These are phyloP conservation scores for Oidiodendron maius DNA, from an alignment of 495 filamentous ascomycete species.

Conservation along the genomic window DNA sequence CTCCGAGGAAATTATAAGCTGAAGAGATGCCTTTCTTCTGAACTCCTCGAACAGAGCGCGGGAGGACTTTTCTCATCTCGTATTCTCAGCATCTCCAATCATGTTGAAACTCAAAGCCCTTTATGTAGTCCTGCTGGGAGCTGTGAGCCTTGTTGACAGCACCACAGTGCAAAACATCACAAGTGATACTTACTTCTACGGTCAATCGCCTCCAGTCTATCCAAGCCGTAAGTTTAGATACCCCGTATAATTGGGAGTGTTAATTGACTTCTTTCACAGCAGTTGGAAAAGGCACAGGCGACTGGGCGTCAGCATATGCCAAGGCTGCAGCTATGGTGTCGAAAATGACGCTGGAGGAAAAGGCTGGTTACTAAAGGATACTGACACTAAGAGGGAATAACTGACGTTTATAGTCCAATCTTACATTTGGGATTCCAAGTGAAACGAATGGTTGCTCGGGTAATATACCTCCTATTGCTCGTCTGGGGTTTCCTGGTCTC, in stretches of 20 bases:
- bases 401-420: background rate
- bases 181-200: slow-evolving; percentile 43
- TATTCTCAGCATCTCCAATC: no score
- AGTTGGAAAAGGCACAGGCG: slow-evolving; percentile 15
- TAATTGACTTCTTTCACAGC: background rate
- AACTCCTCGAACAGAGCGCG: no score
- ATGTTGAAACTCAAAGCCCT: no score
- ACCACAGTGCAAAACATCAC: slow-evolving; percentile 22
- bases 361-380: slow-evolving; percentile 41
- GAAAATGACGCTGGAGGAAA: slow-evolving; percentile 51
- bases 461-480: slow-evolving; percentile 28
- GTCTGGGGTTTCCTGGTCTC: slow-evolving; percentile 52
- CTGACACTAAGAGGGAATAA: background rate
- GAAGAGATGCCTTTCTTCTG: no score
- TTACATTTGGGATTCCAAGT: background rate
- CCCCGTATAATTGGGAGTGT: background rate
- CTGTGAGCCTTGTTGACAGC: background rate
- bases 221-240: slow-evolving; percentile 38
- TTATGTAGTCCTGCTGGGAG: no score
- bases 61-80: no score
- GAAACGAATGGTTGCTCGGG: slow-evolving; percentile 7
- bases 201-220: slow-evolving; percentile 44
- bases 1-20: no score
- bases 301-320: slow-evolving; percentile 39
- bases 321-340: slow-evolving; percentile 45